phyloP scores from a whole-genome alignment of 345 rosid genomes.

The Boechera divaricarpa region DNA sequence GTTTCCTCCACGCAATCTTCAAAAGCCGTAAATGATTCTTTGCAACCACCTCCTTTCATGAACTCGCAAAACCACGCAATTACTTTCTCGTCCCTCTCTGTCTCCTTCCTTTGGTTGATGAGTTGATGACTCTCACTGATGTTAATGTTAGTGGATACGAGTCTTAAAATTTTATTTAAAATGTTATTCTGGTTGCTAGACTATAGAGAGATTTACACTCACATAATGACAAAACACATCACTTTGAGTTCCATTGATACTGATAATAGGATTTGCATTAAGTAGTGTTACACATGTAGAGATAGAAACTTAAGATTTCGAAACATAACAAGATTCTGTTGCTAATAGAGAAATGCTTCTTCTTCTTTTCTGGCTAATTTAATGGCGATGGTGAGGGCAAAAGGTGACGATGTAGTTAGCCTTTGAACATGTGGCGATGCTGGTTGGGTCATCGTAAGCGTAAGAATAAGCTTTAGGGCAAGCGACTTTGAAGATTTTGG shows the following conservation, averaged over 20 bases:
- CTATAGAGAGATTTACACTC: neutral
- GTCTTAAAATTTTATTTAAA: too few relatives aligned
- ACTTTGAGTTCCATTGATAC: neutral
- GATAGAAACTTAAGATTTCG: conserved; percentile 3
- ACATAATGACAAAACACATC: neutral
- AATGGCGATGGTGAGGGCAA: conserved; percentile 70
- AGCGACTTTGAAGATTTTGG: conserved; percentile 86
- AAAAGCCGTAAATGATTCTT: too few relatives aligned
- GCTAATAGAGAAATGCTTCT: conserved; percentile 11
- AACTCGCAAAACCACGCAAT: too few relatives aligned
- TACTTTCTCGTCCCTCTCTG: too few relatives aligned
- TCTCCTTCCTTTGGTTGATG: too few relatives aligned
- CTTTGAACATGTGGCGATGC: conserved; percentile 78
- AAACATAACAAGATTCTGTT: conserved; percentile 21
- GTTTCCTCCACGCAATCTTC: too few relatives aligned
- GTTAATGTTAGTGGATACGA: too few relatives aligned
- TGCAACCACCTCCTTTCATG: too few relatives aligned
- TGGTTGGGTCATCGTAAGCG: conserved; percentile 93
- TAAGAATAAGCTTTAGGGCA: conserved; percentile 95
- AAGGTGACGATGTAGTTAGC: conserved; percentile 81
- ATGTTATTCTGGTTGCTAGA: too few relatives aligned
- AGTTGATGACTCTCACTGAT: too few relatives aligned
- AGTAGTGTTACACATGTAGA: conserved; percentile 14
- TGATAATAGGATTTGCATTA: conserved; percentile 7
- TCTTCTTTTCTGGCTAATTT: neutral